Evolutionary conservation across 768 basidiomycete species (phyloP).

Genomic region (Leccinum obscurum): DNA sequence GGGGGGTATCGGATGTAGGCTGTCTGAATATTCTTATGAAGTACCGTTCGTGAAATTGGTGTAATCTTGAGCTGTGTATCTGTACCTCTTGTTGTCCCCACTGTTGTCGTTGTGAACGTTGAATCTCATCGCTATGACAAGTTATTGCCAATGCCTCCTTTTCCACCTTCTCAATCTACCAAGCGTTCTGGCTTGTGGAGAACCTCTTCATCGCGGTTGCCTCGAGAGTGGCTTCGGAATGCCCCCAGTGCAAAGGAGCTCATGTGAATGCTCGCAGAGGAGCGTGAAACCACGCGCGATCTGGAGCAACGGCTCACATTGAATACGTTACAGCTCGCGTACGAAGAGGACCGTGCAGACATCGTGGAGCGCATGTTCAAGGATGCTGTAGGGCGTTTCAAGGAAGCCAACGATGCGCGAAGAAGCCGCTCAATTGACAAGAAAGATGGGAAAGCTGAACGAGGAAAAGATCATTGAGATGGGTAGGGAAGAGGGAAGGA

Average conservation of each 20-base stretch:
- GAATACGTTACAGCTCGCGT: slow-evolving; percentile 43
- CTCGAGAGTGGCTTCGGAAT: slow-evolving; percentile 18
- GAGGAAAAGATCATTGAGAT: slow-evolving; percentile 53
- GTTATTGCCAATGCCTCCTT: slow-evolving; percentile 26
- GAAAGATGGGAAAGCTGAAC: slow-evolving; percentile 52
- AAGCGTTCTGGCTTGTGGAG: slow-evolving; percentile 21
- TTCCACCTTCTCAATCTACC: slow-evolving; percentile 1
- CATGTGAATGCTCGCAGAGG: slow-evolving; percentile 42
- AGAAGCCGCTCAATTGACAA: slow-evolving; percentile 56
- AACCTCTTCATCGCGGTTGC: slow-evolving; percentile 18
- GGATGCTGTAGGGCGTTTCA: slow-evolving; percentile 54
- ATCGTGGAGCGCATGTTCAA: slow-evolving; percentile 49
- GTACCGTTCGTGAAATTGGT: no score
- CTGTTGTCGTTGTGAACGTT: no score
- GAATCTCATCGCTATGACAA: slow-evolving; percentile 10
- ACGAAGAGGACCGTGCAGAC: slow-evolving; percentile 56
- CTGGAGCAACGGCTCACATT: slow-evolving; percentile 43
- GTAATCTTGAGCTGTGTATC: no score
- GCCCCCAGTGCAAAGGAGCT: slow-evolving; percentile 37
- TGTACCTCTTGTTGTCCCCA: no score
- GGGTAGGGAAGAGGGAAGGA: slow-evolving; percentile 66
- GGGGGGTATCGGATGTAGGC: no score
- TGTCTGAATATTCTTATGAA: no score
- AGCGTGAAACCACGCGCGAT: slow-evolving; percentile 43
- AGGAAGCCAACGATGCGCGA: slow-evolving; percentile 60